Percentiles rank a stretch among this genome's conserved stretches.
phyloP scores from a whole-genome alignment of 2,329 filamentous ascomycete species.

The Fusarium sacchari region DNA sequence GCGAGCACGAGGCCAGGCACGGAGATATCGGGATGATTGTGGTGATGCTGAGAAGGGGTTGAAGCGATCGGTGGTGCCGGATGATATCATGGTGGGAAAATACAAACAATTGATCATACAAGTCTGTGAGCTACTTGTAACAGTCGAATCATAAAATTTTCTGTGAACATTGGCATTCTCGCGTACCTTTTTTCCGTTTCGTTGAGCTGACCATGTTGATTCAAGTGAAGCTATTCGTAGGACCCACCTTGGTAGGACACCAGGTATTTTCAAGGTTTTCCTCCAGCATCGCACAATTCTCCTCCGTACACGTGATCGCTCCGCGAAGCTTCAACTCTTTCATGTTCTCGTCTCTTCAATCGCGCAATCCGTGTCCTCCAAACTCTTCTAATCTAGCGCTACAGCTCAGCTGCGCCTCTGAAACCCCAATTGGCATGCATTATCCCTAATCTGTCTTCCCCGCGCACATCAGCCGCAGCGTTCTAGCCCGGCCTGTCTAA shows the following conservation, averaged over 20 bases:
- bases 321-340: not conserved
- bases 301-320: too few relatives aligned
- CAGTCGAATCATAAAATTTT: fast-evolving
- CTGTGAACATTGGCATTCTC: not conserved
- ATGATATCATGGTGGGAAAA: not conserved
- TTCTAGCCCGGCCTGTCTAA: not conserved
- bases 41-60: not conserved
- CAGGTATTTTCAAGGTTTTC: not conserved
- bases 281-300: not conserved
- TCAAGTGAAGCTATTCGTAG: not conserved
- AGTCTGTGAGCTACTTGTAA: not conserved
- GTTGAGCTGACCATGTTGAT: not conserved
- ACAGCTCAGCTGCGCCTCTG: not conserved
- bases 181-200: not conserved
- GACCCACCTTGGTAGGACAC: not conserved
- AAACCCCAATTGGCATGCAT: not conserved
- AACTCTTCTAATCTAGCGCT: not conserved
- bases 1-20: not conserved
- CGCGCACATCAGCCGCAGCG: not conserved
- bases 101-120: not conserved
- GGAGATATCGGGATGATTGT: not conserved
- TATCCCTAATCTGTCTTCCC: not conserved
- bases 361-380: not conserved
- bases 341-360: too few relatives aligned
- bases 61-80: not conserved